These are phyloP conservation scores for Prinsepia uniflora DNA, from an alignment of 306 rosid species.

Conservation along the genomic window DNA sequence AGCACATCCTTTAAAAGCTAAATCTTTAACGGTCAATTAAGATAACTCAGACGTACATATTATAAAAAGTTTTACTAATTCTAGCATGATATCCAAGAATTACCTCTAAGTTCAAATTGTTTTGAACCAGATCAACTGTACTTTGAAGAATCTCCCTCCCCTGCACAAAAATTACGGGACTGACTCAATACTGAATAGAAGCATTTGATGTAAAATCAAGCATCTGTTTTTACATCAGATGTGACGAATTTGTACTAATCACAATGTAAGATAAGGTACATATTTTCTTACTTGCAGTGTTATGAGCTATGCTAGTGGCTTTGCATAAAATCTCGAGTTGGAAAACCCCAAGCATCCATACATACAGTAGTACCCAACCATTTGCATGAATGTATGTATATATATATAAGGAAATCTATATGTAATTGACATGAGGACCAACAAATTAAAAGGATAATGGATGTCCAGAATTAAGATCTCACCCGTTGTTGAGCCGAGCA, in stretches of 20 bases:
- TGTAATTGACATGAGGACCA: conserved; percentile 1
- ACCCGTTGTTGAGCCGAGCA: conserved; percentile 66
- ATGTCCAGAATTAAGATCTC: conserved; percentile 29
- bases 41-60: neutral
- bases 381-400: neutral
- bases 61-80: neutral
- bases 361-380: conserved; percentile 62
- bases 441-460: neutral
- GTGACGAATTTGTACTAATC: neutral
- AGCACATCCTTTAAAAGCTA: conserved; percentile 24
- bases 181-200: conserved; percentile 20
- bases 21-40: conserved; percentile 15
- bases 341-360: conserved; percentile 97
- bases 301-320: conserved; percentile 91
- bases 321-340: conserved; percentile 94
- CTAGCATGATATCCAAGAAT: conserved; percentile 23
- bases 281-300: conserved; percentile 69
- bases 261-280: conserved; percentile 16
- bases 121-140: conserved; percentile 92
- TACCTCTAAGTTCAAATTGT: conserved; percentile 92
- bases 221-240: neutral
- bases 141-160: conserved; percentile 95
- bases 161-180: conserved; percentile 44
- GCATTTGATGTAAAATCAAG: conserved; percentile 20
- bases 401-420: neutral